phyloP scores from a whole-genome alignment of 495 filamentous ascomycete genomes.

The Neurospora sp. region DNA sequence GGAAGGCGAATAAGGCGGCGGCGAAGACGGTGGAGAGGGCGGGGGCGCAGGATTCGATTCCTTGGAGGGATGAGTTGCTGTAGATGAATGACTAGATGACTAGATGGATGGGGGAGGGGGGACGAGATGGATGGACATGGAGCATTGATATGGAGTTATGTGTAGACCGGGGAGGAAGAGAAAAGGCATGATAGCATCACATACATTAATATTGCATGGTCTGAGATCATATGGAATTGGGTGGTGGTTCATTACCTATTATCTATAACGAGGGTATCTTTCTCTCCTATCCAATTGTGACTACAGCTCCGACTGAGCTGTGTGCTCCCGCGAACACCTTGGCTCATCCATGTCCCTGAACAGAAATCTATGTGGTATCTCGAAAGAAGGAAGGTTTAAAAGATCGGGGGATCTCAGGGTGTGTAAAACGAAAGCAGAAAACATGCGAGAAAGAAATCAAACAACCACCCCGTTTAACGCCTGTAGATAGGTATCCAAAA shows the following conservation, averaged over 20 bases:
- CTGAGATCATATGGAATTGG: not conserved
- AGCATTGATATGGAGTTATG: not conserved
- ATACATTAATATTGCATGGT: not conserved
- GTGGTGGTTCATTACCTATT: not conserved
- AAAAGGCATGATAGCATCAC: not conserved
- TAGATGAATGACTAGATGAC: not conserved
- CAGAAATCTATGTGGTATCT: not conserved
- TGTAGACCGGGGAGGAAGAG: not conserved
- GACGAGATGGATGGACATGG: not conserved
- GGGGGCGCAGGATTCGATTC: slow-evolving; percentile 84
- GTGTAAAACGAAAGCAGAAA: not conserved
- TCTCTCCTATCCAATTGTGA: not conserved
- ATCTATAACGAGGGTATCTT: not conserved
- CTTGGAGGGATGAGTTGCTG: slow-evolving; percentile 69
- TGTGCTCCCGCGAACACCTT: not conserved
- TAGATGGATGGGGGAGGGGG: not conserved
- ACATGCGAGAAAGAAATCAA: not conserved
- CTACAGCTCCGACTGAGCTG: not conserved
- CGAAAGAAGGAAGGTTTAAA: not conserved
- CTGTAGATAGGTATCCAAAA: not conserved
- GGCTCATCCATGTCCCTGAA: not conserved
- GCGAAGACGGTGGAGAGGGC: slow-evolving; percentile 63
- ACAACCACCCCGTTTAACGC: not conserved
- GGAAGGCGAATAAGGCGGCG: slow-evolving; percentile 61
- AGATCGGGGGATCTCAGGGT: not conserved